These are phyloP conservation scores for Murraya koenigii DNA, from an alignment of 345 rosid species.

Conservation along the genomic window DNA sequence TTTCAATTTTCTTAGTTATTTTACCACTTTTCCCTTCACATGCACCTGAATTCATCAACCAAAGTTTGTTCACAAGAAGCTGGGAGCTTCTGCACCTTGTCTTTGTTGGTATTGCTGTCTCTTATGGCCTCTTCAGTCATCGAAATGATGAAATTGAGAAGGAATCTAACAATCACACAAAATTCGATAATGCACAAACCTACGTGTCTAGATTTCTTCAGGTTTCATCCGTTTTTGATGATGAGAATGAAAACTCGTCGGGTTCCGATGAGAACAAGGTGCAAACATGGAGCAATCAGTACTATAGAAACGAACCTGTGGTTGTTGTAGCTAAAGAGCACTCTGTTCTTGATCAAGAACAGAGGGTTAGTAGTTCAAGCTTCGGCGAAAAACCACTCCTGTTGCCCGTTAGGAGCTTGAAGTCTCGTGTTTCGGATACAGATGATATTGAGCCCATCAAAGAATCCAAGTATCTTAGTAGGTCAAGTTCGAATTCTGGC, in stretches of 20 bases:
- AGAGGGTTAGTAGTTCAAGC: slow-evolving; percentile 30
- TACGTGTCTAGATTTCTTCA: slow-evolving; percentile 77
- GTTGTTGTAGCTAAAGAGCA: slow-evolving; percentile 46
- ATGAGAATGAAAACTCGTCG: slow-evolving; percentile 42
- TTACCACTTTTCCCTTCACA: slow-evolving; percentile 74
- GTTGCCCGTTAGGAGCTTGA: slow-evolving; percentile 86
- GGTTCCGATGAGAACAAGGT: slow-evolving; percentile 39
- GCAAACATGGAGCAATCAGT: slow-evolving; percentile 79
- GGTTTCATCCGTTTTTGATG: slow-evolving; percentile 84
- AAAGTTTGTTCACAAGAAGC: slow-evolving; percentile 50
- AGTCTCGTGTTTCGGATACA: slow-evolving; percentile 42
- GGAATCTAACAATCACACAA: slow-evolving; percentile 34
- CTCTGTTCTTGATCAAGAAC: slow-evolving; percentile 35
- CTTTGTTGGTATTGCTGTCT: slow-evolving; percentile 92
- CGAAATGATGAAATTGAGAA: slow-evolving; percentile 50
- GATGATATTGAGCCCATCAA: slow-evolving; percentile 20
- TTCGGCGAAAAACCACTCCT: slow-evolving; percentile 64
- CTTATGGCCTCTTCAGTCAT: slow-evolving; percentile 91
- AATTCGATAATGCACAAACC: slow-evolving; percentile 55
- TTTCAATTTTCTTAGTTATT: slow-evolving; percentile 40
- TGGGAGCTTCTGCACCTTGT: slow-evolving; percentile 95
- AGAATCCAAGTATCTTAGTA: slow-evolving; percentile 25
- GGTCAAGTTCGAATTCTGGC: slow-evolving; percentile 28
- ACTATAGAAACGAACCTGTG: slow-evolving; percentile 55
- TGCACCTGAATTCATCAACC: slow-evolving; percentile 81